Percentiles rank a stretch among this genome's conserved stretches.
These are phyloP conservation scores for Dipteronia sinensis DNA, from an alignment of 345 rosid species.

Conservation along the genomic window DNA sequence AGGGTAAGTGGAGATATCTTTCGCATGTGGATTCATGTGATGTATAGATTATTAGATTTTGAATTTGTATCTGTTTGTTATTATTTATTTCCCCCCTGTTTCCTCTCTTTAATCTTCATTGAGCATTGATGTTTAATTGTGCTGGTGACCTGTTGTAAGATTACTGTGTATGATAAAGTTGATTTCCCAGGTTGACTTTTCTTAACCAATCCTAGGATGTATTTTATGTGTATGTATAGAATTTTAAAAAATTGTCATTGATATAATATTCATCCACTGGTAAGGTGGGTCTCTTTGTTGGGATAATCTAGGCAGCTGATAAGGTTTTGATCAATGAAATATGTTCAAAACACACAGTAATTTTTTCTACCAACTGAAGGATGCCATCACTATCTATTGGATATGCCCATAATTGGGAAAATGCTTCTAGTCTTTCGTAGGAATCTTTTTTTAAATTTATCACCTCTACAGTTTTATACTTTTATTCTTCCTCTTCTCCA, in stretches of 20 bases:
- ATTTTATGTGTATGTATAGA: not conserved
- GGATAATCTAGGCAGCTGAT: not conserved
- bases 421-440: not conserved
- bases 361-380: not conserved
- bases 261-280: not conserved
- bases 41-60: not conserved
- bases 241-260: not conserved
- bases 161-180: not conserved
- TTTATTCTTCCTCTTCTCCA: not conserved
- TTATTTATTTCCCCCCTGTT: not conserved
- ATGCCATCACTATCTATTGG: not conserved
- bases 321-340: not conserved
- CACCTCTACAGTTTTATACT: not conserved
- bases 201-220: not conserved
- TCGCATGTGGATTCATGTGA: not conserved
- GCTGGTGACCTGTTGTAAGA: not conserved
- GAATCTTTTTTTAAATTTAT: not conserved
- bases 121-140: not conserved
- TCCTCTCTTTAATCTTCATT: not conserved
- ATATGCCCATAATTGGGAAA: not conserved
- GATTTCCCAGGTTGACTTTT: not conserved
- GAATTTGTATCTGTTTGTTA: not conserved
- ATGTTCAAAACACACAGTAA: not conserved
- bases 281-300: not conserved
- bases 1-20: constrained; percentile 50